Conservation (phyloP, 352 stramenopile genomes). For the Pythium angustatum region DNA sequence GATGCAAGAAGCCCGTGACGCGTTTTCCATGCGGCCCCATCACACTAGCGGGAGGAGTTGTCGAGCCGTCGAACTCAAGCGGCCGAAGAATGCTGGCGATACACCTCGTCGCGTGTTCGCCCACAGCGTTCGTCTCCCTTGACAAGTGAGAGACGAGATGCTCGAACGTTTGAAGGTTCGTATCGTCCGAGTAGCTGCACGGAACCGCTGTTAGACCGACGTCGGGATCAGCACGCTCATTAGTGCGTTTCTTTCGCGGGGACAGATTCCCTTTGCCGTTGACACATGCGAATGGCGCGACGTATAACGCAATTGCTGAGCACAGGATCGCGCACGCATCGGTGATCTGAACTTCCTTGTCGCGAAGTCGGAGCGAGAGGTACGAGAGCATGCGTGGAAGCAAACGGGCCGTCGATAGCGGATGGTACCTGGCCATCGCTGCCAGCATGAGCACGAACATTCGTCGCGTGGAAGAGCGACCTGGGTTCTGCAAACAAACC, state of each 20-base stretch:
- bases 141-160: slow-evolving; percentile 38
- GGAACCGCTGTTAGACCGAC: neutral
- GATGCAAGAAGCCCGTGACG: slow-evolving; percentile 41
- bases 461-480: slow-evolving; percentile 48
- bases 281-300: slow-evolving; percentile 31
- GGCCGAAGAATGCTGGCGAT: slow-evolving; percentile 48
- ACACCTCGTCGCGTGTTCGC: slow-evolving; percentile 50
- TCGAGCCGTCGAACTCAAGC: slow-evolving; percentile 55
- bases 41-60: slow-evolving; percentile 30
- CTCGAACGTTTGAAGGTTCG: slow-evolving; percentile 32
- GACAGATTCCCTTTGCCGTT: slow-evolving; percentile 21
- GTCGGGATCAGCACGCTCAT: neutral
- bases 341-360: slow-evolving; percentile 56
- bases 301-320: slow-evolving; percentile 48
- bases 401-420: slow-evolving; percentile 34
- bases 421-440: slow-evolving; percentile 53
- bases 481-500: slow-evolving; percentile 41
- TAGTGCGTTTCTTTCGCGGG: slow-evolving; percentile 13
- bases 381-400: slow-evolving; percentile 51
- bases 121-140: slow-evolving; percentile 45
- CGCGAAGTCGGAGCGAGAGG: slow-evolving; percentile 46
- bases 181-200: neutral
- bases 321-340: slow-evolving; percentile 58
- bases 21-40: slow-evolving; percentile 37
- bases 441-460: slow-evolving; percentile 65